Base-by-base conservation (phyloP, 164 flowering plant genomes). In the Magnolia sinica region DNA sequence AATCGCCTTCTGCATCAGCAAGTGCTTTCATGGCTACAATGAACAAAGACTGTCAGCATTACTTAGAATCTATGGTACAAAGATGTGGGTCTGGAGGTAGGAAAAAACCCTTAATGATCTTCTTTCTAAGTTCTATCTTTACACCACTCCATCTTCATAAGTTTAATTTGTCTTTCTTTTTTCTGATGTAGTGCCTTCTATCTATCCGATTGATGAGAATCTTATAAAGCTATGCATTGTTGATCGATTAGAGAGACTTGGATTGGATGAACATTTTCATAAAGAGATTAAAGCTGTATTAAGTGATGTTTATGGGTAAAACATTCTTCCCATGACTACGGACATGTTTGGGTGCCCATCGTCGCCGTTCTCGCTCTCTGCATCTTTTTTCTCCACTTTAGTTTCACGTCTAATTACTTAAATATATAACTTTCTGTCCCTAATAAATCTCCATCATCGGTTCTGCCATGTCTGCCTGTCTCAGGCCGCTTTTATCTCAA, bases 1-100 rank as follows among this genome's bases (percentile, higher is more conserved):
- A 80, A 68, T 87, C 88, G 7, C 89, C 89, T 3, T 81, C 88
- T 0, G 88, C 89, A 19, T 83, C 88, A 0, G 87, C 87, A 1
- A 10, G 27, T 11, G 86, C 86, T 0, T 84, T 76, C 50, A 85
- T 87, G 85, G 73, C 64, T 5, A 84, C 84, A 1, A 79, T 81
- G 68, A 76, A 87, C 37, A 5, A 59, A n/a, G 9, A 65, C 13
- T 84, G 86, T 24, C 4, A 75, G 73, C 37, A 22, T 37, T 84
- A 83, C 69, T 78, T 87, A 1, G 50, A 79, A 65, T 80, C 88
- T 7, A 52, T 87, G 3, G 77, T 84, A 74, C 80, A 65, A 69
- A 83, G 73, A 73, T 84, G 79, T 76, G 68, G 79, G 20, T 22
- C 64, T 66, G 83, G 84, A 79, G 88, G 88, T 84, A 23, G n/a